phyloP scores from a whole-genome alignment of 2,329 filamentous ascomycete genomes.

The Hypoxylon sp. region DNA sequence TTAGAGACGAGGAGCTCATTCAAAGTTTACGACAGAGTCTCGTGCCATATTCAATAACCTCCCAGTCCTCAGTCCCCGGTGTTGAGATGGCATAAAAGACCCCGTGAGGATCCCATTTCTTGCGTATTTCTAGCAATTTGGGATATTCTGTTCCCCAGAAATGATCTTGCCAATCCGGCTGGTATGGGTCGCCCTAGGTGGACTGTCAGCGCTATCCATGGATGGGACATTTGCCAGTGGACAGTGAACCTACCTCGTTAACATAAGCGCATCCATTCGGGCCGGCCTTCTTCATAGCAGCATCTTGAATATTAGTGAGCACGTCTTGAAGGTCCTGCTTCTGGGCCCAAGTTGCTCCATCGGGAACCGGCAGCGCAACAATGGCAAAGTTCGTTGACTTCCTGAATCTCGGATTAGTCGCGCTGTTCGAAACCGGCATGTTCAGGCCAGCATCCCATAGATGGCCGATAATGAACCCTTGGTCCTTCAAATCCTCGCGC shows the following conservation, averaged over 20 bases:
- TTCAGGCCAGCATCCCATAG: constrained; percentile 58
- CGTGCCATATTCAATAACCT: constrained; percentile 52
- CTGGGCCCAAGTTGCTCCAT: constrained; percentile 59
- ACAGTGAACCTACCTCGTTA: constrained; percentile 57
- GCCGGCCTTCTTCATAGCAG: constrained; percentile 56
- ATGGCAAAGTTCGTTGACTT: constrained; percentile 57
- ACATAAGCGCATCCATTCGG: constrained; percentile 61
- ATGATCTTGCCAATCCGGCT: constrained; percentile 51
- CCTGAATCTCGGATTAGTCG: constrained; percentile 59
- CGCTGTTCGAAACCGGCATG: constrained; percentile 56
- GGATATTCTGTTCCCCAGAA: constrained; percentile 53
- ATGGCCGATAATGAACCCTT: constrained; percentile 57
- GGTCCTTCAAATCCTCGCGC: constrained; percentile 48
- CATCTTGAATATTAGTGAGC: constrained; percentile 57
- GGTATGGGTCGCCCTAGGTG: constrained; percentile 54
- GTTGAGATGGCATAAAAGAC: constrained; percentile 51
- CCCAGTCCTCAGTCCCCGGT: constrained; percentile 51
- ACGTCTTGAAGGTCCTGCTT: constrained; percentile 59
- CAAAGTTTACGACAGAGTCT: constrained; percentile 45
- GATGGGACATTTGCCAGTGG: not conserved
- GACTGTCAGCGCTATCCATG: constrained; percentile 16
- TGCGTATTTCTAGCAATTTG: constrained; percentile 47
- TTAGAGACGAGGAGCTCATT: not conserved
- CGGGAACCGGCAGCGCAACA: constrained; percentile 53
- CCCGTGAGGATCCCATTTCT: constrained; percentile 52